Percentiles rank a stretch among this genome's conserved stretches.
phyloP scores from a whole-genome alignment of 441 rosid species.

The Jatropha multifida region DNA sequence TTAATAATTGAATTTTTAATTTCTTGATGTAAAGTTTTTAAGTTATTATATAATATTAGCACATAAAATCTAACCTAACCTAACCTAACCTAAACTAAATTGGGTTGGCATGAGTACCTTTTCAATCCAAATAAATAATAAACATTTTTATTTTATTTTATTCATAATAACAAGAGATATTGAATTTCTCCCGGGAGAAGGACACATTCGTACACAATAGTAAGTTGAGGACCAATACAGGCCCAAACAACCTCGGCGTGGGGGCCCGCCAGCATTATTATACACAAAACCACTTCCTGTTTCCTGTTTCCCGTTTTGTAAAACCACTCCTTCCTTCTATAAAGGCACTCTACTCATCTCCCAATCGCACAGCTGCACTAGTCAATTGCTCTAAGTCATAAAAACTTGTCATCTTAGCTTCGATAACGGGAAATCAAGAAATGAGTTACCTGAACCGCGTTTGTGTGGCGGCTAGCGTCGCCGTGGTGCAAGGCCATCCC shows the following conservation, averaged over 20 bases:
- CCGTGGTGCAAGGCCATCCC: conserved; percentile 59
- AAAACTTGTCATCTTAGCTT: too few relatives aligned
- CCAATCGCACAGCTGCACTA: too few relatives aligned
- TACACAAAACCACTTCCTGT: conserved; percentile 7
- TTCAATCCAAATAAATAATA: neutral
- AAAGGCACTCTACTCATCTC: neutral
- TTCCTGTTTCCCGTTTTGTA: neutral
- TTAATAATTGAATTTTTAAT: too few relatives aligned
- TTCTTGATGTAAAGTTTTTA: too few relatives aligned
- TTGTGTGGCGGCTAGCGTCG: conserved; percentile 74
- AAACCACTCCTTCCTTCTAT: conserved; percentile 4
- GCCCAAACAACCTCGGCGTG: neutral
- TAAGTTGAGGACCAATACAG: neutral
- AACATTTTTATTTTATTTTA: neutral
- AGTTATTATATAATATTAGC: too few relatives aligned
- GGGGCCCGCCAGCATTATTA: neutral
- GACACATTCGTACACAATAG: neutral
- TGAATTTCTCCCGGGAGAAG: neutral
- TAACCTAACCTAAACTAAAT: too few relatives aligned
- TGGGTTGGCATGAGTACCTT: neutral
- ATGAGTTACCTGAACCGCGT: conserved; percentile 60
- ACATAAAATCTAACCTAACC: too few relatives aligned
- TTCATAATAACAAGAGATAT: too few relatives aligned
- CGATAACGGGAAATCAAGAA: too few relatives aligned
- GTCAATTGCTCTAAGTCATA: neutral